Evolutionary conservation across 257 asterid species (phyloP).

Genomic region (Cordia subcordata): DNA sequence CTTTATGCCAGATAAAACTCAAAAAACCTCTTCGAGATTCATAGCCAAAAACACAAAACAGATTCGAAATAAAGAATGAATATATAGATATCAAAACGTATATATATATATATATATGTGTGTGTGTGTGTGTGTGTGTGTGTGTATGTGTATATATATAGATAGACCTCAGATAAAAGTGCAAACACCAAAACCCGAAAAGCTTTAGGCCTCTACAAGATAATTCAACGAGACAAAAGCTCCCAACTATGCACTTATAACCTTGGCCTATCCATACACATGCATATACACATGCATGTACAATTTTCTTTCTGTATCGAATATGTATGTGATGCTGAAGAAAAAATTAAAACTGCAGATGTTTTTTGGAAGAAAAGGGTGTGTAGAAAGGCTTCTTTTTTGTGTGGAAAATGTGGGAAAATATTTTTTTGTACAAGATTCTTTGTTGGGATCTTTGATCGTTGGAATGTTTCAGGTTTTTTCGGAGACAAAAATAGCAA

Average conservation of each 20-base stretch:
- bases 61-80: too few species aligned
- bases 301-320: too few species aligned
- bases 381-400: too few species aligned
- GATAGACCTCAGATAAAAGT: background rate
- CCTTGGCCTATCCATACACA: background rate
- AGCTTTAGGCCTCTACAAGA: slow-evolving; percentile 13
- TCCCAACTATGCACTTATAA: slow-evolving; percentile 36
- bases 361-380: slow-evolving; percentile 3
- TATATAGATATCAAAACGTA: too few species aligned
- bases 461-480: slow-evolving; percentile 47
- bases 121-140: too few species aligned
- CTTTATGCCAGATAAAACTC: background rate
- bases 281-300: too few species aligned
- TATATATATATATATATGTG: too few species aligned
- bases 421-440: slow-evolving; percentile 29
- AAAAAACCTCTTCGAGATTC: background rate
- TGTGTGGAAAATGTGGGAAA: slow-evolving; percentile 24
- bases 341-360: slow-evolving; percentile 5
- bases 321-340: background rate
- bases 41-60: too few species aligned
- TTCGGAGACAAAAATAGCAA: slow-evolving; percentile 43
- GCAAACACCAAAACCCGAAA: background rate
- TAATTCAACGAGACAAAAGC: slow-evolving; percentile 38
- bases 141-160: too few species aligned
- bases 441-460: slow-evolving; percentile 60